These are phyloP conservation scores for Simplicillium aogashimaense DNA, from an alignment of 2,329 filamentous ascomycete species.

Conservation along the genomic window DNA sequence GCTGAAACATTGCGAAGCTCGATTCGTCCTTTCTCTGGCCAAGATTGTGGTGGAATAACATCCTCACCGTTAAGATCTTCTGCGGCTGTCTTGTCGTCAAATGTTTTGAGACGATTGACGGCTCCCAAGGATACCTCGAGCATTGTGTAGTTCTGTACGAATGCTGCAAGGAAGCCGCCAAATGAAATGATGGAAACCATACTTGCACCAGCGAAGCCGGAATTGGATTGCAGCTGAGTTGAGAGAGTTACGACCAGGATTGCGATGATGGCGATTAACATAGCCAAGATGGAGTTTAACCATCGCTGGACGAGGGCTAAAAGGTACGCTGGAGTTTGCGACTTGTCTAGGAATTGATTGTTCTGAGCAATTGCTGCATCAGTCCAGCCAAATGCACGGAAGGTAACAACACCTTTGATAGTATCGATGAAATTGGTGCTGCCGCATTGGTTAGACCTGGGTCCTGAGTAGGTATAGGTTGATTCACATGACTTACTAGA, in stretches of 20 bases:
- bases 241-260: constrained; percentile 34
- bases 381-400: constrained; percentile 43
- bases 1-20: constrained; percentile 21
- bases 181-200: constrained; percentile 26
- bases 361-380: constrained; percentile 38
- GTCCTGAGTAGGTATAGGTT: constrained; percentile 10
- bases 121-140: constrained; percentile 19
- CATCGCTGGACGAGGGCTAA: constrained; percentile 46
- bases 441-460: not conserved
- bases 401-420: constrained; percentile 42
- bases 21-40: constrained; percentile 20
- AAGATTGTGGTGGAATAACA: constrained; percentile 11
- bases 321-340: constrained; percentile 46
- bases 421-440: constrained; percentile 44
- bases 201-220: constrained; percentile 27
- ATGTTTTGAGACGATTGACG: constrained; percentile 14
- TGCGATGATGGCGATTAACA: constrained; percentile 36
- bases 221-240: constrained; percentile 26
- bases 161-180: constrained; percentile 10
- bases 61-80: constrained; percentile 12
- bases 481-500: constrained; percentile 29
- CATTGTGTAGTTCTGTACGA: constrained; percentile 22
- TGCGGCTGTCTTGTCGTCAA: constrained; percentile 12
- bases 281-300: constrained; percentile 38
- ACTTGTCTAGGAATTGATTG: constrained; percentile 35